Evolutionary conservation across 805 yeast genomes (phyloP), one percentile per base, ranked within the genome.

Genomic region (Komagataella pseudopastoris): DNA sequence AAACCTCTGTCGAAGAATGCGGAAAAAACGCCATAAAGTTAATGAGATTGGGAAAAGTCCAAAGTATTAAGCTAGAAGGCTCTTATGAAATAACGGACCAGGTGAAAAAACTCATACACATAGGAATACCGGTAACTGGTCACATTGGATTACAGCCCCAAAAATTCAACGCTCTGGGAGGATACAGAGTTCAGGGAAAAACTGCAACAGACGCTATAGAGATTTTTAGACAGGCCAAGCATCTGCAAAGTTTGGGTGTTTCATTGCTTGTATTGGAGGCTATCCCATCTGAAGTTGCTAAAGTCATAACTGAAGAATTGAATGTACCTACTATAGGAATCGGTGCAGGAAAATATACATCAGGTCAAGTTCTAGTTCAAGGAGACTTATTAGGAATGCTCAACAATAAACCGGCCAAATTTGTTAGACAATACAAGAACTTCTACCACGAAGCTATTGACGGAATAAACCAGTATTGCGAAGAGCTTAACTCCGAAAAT

Each of bases 141-240:
- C 99, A 91, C 64, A 78, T 88, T 30, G 99, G 99, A 0, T 70
- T 91, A 36, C 88, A 96, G 3, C 99, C 99, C 2, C 98, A 93
- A 63, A 76, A 87, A 46, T 81, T 81, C 55, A 79, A 87, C 56
- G 63, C 87, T 0, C 62, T 85, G 12, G 90, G 96, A 18, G 99
- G 99, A 0, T 91, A 83, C 67, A 85, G 81, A 65, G 84, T 87
- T 1, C 99, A 91, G 64, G 97, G 96, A 0, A 77, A 70, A 54
- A 69, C 69, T 49, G 70, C 79, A 0, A 67, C 70, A 0, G 72
- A 74, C 39, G 95, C 95, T 0, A 49, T 71, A 4, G 66, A 72
- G 14, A 69, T 91, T 2, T 72, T 75, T 47, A 69, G 80, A 44
- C 88, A 89, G 54, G 95, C 96, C 2, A 54, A 74, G 50, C 78